Base-by-base conservation (phyloP, 2,329 filamentous ascomycete genomes). In the Aspergillus neotritici region DNA sequence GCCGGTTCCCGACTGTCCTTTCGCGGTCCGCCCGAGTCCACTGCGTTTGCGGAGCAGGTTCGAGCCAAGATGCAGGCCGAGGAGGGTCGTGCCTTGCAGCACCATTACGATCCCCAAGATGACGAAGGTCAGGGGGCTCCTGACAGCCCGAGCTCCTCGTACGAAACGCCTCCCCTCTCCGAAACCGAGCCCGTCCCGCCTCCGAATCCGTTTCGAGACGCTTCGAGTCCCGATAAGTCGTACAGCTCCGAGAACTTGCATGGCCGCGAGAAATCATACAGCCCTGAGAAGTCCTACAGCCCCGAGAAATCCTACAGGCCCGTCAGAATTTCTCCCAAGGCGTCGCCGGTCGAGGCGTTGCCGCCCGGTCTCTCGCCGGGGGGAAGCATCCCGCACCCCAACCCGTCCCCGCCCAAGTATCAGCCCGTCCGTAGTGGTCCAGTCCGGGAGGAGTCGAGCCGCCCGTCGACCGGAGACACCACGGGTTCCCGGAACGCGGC, bases 11-110 rank as follows among this genome's bases (percentile, higher is more conserved):
- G 67, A n/a, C 45, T 69, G 16, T 69, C 66, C 6, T 63, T 69
- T 25, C 59, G 65, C 32, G 61, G 56, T 4, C 66, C 65, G 4
- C 52, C 60, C 4, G 66, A 68, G 31, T 64, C 70, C 1, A 64
- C 67, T 43, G 73, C 72, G 0, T 72, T 74, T 47, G 68, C 73
- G 2, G 66, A 69, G 41, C 62, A 64, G 5, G 57, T 75, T 7
- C 74, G 72, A 43, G 72, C 72, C 21, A 70, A 67, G 52, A 77
- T 78, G 75, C 65, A 73, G 43, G 66, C 66, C 7, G 75, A 78
- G 46, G 75, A 78, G 60, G 75, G 71, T 5, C 63, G 62, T 42
- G 73, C 72, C 8, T 57, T 78, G 40, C 73, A 77, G 37, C 64
- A 72, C 37, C 69, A 63, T 31, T 54, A 58, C 37, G 62, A 67